These are phyloP conservation scores for Candida mesenterica DNA, from an alignment of 1,139 yeast genomes.

Conservation along the genomic window DNA sequence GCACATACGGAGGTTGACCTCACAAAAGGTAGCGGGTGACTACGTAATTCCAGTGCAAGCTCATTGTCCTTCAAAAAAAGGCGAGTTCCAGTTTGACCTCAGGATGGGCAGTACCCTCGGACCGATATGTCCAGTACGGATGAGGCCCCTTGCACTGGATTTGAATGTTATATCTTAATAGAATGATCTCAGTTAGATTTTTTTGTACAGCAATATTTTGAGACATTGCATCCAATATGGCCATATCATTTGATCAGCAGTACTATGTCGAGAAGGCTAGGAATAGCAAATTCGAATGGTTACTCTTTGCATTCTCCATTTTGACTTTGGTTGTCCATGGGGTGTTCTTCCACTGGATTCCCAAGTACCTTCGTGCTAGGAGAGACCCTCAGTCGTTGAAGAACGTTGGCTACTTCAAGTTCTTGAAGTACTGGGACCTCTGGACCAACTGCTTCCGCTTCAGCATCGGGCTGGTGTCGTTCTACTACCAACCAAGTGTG, in stretches of 20 bases:
- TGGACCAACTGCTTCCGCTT: constrained; percentile 27
- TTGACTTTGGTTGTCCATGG: constrained; percentile 37
- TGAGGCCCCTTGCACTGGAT: too few species aligned
- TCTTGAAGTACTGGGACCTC: constrained; percentile 27
- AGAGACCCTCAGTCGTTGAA: constrained; percentile 11
- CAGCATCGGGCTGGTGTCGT: constrained; percentile 17
- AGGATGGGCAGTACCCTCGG: too few species aligned
- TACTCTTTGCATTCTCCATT: constrained; percentile 29
- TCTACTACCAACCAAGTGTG: constrained; percentile 44
- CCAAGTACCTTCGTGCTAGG: constrained; percentile 21
- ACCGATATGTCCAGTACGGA: too few species aligned
- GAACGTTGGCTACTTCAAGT: constrained; percentile 20
- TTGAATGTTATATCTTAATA: too few species aligned
- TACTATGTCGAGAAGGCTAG: constrained; percentile 37
- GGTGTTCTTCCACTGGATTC: constrained; percentile 42
- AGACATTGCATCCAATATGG: too few species aligned
- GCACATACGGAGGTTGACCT: too few species aligned
- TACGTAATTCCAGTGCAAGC: too few species aligned
- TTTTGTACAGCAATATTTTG: background rate
- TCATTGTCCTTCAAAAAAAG: too few species aligned
- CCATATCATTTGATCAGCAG: constrained; percentile 31
- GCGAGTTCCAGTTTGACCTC: too few species aligned
- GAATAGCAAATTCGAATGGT: constrained; percentile 38
- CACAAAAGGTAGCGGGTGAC: too few species aligned
- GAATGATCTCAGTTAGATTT: background rate